phyloP scores from a whole-genome alignment of 2,329 filamentous ascomycete genomes.

The Diaporthe vaccinii region DNA sequence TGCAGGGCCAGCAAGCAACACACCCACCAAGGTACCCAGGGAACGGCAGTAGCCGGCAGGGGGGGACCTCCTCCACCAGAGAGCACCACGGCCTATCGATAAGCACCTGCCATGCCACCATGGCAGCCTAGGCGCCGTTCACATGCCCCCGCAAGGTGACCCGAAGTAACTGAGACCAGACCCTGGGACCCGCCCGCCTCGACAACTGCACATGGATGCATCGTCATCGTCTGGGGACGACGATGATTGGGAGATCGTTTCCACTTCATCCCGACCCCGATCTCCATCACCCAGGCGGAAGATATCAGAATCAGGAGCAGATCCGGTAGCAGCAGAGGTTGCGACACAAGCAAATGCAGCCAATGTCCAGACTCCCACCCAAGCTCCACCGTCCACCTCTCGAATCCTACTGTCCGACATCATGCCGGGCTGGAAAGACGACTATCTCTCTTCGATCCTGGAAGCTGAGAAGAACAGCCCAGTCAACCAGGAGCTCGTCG shows the following conservation, averaged over 20 bases:
- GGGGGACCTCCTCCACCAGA: neutral
- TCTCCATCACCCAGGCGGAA: conserved; percentile 14
- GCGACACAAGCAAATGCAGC: neutral
- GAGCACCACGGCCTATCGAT: conserved; percentile 35
- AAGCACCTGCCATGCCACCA: conserved; percentile 11
- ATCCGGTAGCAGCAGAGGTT: neutral
- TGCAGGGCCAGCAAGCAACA: neutral
- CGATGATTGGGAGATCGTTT: conserved; percentile 37
- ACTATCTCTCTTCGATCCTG: conserved; percentile 82
- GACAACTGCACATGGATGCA: conserved; percentile 22
- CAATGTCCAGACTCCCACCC: neutral
- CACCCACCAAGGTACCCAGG: neutral
- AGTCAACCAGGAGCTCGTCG: conserved; percentile 76
- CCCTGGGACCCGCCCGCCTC: conserved; percentile 26
- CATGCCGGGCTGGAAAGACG: conserved; percentile 81
- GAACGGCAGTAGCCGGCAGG: neutral
- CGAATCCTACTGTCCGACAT: conserved; percentile 26
- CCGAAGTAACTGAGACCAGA: conserved; percentile 20
- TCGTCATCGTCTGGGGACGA: conserved; percentile 28
- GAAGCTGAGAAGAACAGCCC: conserved; percentile 77
- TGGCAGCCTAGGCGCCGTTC: neutral
- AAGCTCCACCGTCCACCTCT: neutral
- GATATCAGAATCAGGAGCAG: conserved; percentile 1
- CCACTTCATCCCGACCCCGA: conserved; percentile 31
- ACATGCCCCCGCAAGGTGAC: conserved; percentile 17